A percentile compares a stretch with the other conserved stretches of the same genome.
phyloP scores from a whole-genome alignment of 768 basidiomycete genomes.

The Leccinum olivaceopallidum region DNA sequence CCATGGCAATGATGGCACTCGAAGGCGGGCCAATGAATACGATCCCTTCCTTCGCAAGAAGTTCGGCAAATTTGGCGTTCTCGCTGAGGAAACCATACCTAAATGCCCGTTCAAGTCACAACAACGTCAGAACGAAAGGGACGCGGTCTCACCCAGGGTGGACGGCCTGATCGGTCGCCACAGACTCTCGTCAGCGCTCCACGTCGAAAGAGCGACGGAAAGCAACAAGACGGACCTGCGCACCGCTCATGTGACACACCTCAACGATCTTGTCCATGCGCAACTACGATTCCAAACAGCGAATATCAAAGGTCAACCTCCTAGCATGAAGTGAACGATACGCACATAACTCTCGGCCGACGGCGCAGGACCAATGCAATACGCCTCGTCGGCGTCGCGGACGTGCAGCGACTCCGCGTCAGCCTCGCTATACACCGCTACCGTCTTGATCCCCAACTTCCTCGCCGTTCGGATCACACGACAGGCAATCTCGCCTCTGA shows the following conservation, averaged over 20 bases:
- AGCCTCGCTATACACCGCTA: conserved; percentile 89
- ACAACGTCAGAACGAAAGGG: background rate
- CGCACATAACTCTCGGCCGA: conserved; percentile 88
- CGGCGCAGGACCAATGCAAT: conserved; percentile 89
- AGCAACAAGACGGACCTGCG: conserved; percentile 57
- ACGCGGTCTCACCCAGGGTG: conserved; percentile 73
- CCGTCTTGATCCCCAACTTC: conserved; percentile 87
- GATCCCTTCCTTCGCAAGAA: conserved; percentile 74
- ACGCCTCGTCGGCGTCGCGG: conserved; percentile 85
- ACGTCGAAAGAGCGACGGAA: background rate
- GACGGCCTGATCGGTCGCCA: conserved; percentile 57
- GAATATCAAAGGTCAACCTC: conserved; percentile 4
- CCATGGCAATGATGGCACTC: conserved; percentile 90
- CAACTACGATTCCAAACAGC: conserved; percentile 49
- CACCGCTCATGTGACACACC: conserved; percentile 76
- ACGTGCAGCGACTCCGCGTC: conserved; percentile 85
- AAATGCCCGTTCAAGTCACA: conserved; percentile 1
- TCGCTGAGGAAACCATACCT: conserved; percentile 93
- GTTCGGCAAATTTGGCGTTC: conserved; percentile 79
- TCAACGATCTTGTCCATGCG: conserved; percentile 88
- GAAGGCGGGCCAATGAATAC: conserved; percentile 91
- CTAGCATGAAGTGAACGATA: conserved; percentile 10
- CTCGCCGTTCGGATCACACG: conserved; percentile 89
- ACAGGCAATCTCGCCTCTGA: conserved; percentile 93
- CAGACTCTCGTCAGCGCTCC: background rate